Percentiles rank a stretch among this genome's conserved stretches.
Evolutionary conservation across 1,139 yeast genomes (phyloP).

Genomic region (Sugiyamaella pinicola): DNA sequence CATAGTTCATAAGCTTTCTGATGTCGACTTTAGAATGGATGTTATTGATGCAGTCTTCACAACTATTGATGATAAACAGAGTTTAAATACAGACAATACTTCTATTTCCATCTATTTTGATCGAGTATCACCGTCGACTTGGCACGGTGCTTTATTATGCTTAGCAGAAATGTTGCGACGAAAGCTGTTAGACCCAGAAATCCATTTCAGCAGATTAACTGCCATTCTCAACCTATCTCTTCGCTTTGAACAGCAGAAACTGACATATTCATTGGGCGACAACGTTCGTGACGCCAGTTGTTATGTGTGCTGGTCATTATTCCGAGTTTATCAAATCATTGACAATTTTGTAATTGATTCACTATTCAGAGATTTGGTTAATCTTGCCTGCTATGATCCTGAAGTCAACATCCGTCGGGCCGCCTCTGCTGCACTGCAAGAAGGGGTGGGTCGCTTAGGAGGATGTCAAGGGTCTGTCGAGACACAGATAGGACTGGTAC

Average conservation of each 20-base stretch:
- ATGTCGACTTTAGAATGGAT: slow-evolving; percentile 39
- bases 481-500: slow-evolving; percentile 56
- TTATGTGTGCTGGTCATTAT: slow-evolving; percentile 70
- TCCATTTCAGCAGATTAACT: slow-evolving; percentile 34
- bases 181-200: slow-evolving; percentile 30
- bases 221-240: slow-evolving; percentile 47
- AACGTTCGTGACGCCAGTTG: slow-evolving; percentile 85
- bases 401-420: slow-evolving; percentile 79
- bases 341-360: slow-evolving; percentile 33
- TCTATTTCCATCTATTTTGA: slow-evolving; percentile 23
- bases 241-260: slow-evolving; percentile 54
- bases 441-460: slow-evolving; percentile 77
- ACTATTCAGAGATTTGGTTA: slow-evolving; percentile 45
- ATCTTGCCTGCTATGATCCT: slow-evolving; percentile 64
- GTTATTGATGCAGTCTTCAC: slow-evolving; percentile 40
- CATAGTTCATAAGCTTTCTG: slow-evolving; percentile 39
- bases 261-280: slow-evolving; percentile 58
- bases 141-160: slow-evolving; percentile 51
- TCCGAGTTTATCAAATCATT: slow-evolving; percentile 47
- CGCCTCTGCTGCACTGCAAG: slow-evolving; percentile 85
- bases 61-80: slow-evolving; percentile 34
- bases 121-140: slow-evolving; percentile 41
- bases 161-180: slow-evolving; percentile 51
- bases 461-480: slow-evolving; percentile 30
- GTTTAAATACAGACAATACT: neutral